Evolutionary conservation across 2,329 filamentous ascomycete genomes (phyloP), one percentile per base, ranked within the genome.

Genomic region (Fusarium fujikuroi): DNA sequence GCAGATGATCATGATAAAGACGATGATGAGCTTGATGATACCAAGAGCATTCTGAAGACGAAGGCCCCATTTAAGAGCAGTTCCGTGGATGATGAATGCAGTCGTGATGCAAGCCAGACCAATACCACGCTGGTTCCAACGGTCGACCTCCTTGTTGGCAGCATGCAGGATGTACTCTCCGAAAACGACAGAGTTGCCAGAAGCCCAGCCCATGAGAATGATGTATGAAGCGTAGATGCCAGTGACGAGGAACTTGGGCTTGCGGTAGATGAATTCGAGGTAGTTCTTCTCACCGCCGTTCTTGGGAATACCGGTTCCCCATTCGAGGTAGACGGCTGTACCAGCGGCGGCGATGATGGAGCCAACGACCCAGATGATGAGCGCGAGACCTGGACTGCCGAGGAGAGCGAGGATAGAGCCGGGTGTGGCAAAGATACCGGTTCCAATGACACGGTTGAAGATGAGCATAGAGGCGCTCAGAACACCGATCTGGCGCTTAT

Each of bases 121-220:
- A 23, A 93, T 83, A 47, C 86, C 90, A 43, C 91, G 86, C 81
- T 92, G 89, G 79, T 92, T 92, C 90, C 90, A 92, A 28, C 90
- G 84, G 54, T 83, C 86, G 30, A 91, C 88, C 72, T 92, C 87
- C 28, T 89, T 85, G 18, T 89, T 83, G 16, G 91, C 88, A 14
- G 91, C 91, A 76, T 91, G 86, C 4, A 93, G 85, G 63, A 93
- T 89, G 80, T 93, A 93, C 78, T 92, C 90, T 67, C 91, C 91
- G 72, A 93, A 92, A 43, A 92, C 87, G 70, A 93, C 89, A 2
- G 88, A 91, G 80, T 93, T 93, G 19, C 88, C 88, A 11, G 88
- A 88, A 1, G 90, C 89, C 89, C 90, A 92, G 18, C 88, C 89
- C 23, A 92, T 86, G 3, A 92, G 84, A 32, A 92, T 77, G 18